Evolutionary conservation across 202 grass and related monocot species (phyloP).

Genomic region (Saccharum hybrid): DNA sequence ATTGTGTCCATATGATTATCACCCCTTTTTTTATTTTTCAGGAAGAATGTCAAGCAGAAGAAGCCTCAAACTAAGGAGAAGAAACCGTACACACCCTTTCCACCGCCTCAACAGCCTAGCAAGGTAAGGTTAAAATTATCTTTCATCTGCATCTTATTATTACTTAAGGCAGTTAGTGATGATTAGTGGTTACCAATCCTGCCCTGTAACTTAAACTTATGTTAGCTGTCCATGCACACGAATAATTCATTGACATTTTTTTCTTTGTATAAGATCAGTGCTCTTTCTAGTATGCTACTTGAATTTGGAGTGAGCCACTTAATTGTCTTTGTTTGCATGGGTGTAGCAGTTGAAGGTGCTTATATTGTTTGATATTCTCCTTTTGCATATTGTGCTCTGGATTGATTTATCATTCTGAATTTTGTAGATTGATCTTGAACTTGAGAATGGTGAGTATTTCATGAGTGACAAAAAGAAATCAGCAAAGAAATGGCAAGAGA

Average conservation of each 20-base stretch:
- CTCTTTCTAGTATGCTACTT: slow-evolving; percentile 14
- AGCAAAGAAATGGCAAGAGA: slow-evolving; percentile 91
- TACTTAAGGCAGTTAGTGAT: background rate
- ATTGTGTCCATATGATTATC: background rate
- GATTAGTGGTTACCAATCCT: slow-evolving; percentile 12
- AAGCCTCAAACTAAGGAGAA: slow-evolving; percentile 93
- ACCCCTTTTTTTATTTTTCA: slow-evolving; percentile 46
- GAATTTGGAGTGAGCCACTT: background rate
- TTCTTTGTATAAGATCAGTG: slow-evolving; percentile 5
- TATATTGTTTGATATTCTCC: background rate
- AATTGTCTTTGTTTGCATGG: background rate
- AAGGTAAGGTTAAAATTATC: slow-evolving; percentile 56
- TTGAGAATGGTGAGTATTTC: slow-evolving; percentile 96
- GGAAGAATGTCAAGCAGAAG: slow-evolving; percentile 98
- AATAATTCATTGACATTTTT: background rate
- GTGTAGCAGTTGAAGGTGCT: background rate
- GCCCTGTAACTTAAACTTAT: slow-evolving; percentile 20
- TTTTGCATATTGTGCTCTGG: slow-evolving; percentile 26
- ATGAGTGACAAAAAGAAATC: slow-evolving; percentile 91
- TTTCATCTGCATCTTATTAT: background rate
- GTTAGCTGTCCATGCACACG: background rate
- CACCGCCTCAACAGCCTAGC: slow-evolving; percentile 90
- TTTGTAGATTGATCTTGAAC: slow-evolving; percentile 77
- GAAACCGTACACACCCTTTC: slow-evolving; percentile 96
- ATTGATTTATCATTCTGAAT: slow-evolving; percentile 34